Conservation (phyloP, 495 filamentous ascomycete genomes). For the Tetracladium marchalianum region DNA sequence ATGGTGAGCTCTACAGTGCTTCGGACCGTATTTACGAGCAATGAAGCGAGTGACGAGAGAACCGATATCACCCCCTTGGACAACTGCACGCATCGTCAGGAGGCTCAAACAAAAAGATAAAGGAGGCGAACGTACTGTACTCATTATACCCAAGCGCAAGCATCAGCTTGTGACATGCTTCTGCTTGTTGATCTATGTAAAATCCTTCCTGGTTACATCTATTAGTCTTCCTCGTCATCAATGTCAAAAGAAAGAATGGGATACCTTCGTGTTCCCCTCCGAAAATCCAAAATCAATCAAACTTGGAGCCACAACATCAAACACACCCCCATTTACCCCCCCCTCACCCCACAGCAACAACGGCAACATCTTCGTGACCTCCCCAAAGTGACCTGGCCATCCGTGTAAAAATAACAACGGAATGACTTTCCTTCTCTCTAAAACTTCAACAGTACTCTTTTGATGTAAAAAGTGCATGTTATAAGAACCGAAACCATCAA, state of each 20-base stretch:
- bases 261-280: conserved; percentile 35
- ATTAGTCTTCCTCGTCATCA: not conserved
- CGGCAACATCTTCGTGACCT: conserved; percentile 54
- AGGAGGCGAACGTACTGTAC: conserved; percentile 35
- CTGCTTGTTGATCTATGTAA: conserved; percentile 47
- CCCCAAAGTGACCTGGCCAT: conserved; percentile 61
- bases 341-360: conserved; percentile 29
- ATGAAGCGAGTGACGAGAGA: conserved; percentile 50
- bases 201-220: conserved; percentile 39
- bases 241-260: not conserved
- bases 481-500: conserved; percentile 35
- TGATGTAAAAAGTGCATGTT: conserved; percentile 47
- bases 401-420: conserved; percentile 52
- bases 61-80: conserved; percentile 65
- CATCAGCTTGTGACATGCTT: conserved; percentile 55
- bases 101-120: not conserved
- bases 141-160: conserved; percentile 48
- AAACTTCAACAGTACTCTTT: conserved; percentile 26
- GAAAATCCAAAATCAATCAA: conserved; percentile 62
- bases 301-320: conserved; percentile 57
- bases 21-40: conserved; percentile 38
- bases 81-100: conserved; percentile 27
- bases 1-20: conserved; percentile 48
- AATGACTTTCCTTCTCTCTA: conserved; percentile 30
- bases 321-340: conserved; percentile 32